Base-by-base conservation (phyloP, 306 rosid genomes). In the Vigna trinervia region DNA sequence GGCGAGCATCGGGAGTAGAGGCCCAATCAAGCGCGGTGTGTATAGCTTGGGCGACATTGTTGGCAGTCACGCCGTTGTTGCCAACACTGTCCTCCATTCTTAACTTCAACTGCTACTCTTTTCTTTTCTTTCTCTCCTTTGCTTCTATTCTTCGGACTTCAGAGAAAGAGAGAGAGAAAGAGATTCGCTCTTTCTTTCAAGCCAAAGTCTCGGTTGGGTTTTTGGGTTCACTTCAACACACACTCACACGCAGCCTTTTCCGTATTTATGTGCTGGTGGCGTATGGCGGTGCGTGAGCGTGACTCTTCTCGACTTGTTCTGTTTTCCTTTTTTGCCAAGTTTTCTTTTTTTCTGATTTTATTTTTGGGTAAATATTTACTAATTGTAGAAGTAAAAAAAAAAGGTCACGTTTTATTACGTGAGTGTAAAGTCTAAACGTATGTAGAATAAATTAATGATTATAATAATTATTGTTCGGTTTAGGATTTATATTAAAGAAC, bases 1-100 rank as follows among this genome's bases (percentile, higher is more conserved):
- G 87, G 22, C 97, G 92, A 46, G 92, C 88, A 17, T 88, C 84
- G 19, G 97, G 86, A 45, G 97, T 53, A 53, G 97, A 86, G 66
- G 80, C 75, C 97, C 97, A 95, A 88, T 91, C 93, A 52, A 92
- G 90, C 50, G 97, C 89, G 68, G 88, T 90, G 64, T 87, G 86
- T 17, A 95, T 95, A 73, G 99, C 97, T 80, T 84, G 82, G 60
- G 99, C 99, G 19, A 89, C 97, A 88, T 85, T 91, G 88, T 73
- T 84, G 19, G 87, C 87, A n/a, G 61, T 63, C 64, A 45, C 47
- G 63, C 17, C 60, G 68, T n/a, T 43, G 47, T 32, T 28, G 51
- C 62, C 66, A 19, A 28, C 54, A 8, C 46, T 43, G 1, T 83
- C 89, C 23, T 86, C 97, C 99, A 95, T 95, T 45, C 4, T 43